Conservation (phyloP, 2,329 filamentous ascomycete species). For the Botrytis squamosa region DNA sequence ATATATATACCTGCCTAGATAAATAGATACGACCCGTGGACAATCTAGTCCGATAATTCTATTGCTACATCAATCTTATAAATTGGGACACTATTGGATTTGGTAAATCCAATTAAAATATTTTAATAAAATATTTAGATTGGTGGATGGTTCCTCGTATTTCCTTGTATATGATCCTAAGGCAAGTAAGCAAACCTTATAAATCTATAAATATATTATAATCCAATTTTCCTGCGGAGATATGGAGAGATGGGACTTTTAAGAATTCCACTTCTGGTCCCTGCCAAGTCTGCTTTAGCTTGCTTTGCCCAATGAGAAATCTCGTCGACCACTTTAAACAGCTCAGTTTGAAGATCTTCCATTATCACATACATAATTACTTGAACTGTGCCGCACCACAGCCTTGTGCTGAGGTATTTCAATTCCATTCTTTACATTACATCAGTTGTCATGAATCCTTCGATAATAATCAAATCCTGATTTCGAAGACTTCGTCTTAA, state of each 20-base stretch:
- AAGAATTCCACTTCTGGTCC: not conserved
- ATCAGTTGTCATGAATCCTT: slow-evolving; percentile 2
- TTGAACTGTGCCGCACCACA: slow-evolving; percentile 12
- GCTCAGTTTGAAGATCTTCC: not conserved
- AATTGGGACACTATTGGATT: not conserved
- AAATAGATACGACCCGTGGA: too few species aligned
- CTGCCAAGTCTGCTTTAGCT: not conserved
- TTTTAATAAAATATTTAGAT: not conserved
- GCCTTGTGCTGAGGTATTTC: slow-evolving; percentile 10
- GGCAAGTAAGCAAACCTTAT: not conserved
- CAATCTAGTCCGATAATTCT: too few species aligned
- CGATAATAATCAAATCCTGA: not conserved
- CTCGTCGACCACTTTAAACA: not conserved
- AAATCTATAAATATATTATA: not conserved
- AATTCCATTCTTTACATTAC: not conserved
- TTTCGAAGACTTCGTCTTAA: not conserved
- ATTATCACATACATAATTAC: not conserved
- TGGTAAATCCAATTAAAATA: not conserved
- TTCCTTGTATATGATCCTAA: not conserved
- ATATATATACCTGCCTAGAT: too few species aligned
- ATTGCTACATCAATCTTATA: not conserved
- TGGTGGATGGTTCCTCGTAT: not conserved
- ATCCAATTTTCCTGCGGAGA: not conserved
- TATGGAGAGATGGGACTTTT: not conserved
- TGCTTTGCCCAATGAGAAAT: not conserved